Percentiles rank a stretch among this genome's conserved stretches.
Conservation (phyloP, 768 basidiomycete genomes). For the Grammothele lineata region DNA sequence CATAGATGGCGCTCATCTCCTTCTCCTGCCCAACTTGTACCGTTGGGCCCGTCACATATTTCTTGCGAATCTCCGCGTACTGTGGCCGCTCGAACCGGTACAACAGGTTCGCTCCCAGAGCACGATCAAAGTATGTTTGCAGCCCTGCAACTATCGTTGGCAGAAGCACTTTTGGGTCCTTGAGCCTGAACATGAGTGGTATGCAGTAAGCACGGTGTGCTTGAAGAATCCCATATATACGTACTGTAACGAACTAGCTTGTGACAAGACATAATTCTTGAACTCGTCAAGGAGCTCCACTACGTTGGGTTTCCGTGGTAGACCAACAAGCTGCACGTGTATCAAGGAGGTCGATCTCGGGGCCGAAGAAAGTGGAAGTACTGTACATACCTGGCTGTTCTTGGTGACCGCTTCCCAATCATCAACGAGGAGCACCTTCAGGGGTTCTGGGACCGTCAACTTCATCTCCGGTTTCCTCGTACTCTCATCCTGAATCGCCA, state of each 20-base stretch:
- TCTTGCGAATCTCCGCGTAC: constrained; percentile 74
- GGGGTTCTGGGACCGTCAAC: constrained; percentile 81
- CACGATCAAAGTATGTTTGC: constrained; percentile 89
- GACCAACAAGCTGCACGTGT: constrained; percentile 64
- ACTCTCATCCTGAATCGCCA: constrained; percentile 69
- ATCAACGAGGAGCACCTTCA: constrained; percentile 88
- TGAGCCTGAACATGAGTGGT: constrained; percentile 40
- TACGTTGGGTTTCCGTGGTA: constrained; percentile 81
- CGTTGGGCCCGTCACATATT: constrained; percentile 68
- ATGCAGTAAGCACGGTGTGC: background rate
- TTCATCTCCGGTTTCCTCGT: constrained; percentile 85
- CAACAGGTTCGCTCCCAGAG: constrained; percentile 82
- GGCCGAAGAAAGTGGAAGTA: background rate
- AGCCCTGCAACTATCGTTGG: constrained; percentile 84
- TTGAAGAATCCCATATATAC: background rate
- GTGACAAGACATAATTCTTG: constrained; percentile 53
- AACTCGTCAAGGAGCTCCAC: constrained; percentile 75
- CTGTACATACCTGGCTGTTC: constrained; percentile 68
- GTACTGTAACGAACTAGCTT: constrained; percentile 35
- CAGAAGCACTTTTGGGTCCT: constrained; percentile 64
- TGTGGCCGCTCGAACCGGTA: constrained; percentile 96
- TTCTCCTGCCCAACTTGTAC: constrained; percentile 67
- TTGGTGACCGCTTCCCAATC: constrained; percentile 99
- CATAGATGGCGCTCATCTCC: constrained; percentile 89
- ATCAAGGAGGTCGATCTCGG: background rate